Conservation (phyloP, 352 stramenopile genomes). For the Thalassiosira hispida region DNA sequence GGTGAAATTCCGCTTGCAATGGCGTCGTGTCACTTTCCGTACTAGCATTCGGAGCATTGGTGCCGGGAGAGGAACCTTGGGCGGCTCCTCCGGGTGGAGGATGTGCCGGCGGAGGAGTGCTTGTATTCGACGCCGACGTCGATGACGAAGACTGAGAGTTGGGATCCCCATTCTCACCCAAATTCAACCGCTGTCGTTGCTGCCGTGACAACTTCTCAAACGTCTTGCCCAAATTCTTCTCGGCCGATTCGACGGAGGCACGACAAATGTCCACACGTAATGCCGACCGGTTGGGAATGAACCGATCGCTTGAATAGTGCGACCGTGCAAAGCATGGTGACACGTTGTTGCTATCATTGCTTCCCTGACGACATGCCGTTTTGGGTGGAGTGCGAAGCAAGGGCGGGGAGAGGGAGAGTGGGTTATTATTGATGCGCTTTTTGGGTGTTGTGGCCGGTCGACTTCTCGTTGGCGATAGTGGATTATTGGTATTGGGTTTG, state of each 20-base stretch:
- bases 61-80: not conserved
- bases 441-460: conserved; percentile 29
- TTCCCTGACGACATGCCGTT: conserved; percentile 13
- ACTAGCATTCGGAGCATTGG: not conserved
- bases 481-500: not conserved
- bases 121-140: not conserved
- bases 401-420: conserved; percentile 19
- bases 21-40: conserved; percentile 51
- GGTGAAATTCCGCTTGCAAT: conserved; percentile 78
- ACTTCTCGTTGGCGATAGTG: conserved; percentile 16
- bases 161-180: conserved; percentile 34
- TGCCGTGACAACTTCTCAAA: conserved; percentile 46
- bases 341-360: not conserved
- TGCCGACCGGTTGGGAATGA: conserved; percentile 77
- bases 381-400: conserved; percentile 22
- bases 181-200: not conserved
- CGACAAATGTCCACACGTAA: conserved; percentile 75
- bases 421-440: conserved; percentile 8
- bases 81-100: not conserved
- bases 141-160: conserved; percentile 17
- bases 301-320: conserved; percentile 60
- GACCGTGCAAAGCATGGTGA: not conserved
- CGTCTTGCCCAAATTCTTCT: conserved; percentile 46
- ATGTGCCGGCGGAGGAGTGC: conserved; percentile 4
- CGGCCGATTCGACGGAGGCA: conserved; percentile 46